phyloP scores from a whole-genome alignment of 257 asterid genomes.

The Solanum rostratum region DNA sequence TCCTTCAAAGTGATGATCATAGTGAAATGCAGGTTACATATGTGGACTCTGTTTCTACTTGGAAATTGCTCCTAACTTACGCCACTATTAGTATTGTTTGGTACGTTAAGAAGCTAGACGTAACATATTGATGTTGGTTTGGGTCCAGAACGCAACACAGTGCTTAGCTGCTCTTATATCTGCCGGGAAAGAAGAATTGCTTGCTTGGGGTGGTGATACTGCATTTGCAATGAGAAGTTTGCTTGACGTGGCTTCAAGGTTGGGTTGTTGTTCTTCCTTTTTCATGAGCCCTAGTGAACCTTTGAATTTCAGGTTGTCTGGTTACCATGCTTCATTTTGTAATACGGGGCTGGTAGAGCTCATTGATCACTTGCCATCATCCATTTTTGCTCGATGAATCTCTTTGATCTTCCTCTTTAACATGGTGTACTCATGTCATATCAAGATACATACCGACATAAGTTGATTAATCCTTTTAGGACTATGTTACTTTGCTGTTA shows the following conservation, averaged over 20 bases:
- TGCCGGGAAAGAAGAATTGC: slow-evolving; percentile 88
- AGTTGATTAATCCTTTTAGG: not conserved
- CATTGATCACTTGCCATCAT: not conserved
- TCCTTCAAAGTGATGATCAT: slow-evolving; percentile 81
- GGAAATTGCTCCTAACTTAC: not conserved
- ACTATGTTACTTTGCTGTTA: not conserved
- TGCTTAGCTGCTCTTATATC: slow-evolving; percentile 76
- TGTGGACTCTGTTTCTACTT: not conserved
- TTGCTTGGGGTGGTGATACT: slow-evolving; percentile 76
- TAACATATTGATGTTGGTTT: slow-evolving; percentile 6
- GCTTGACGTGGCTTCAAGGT: slow-evolving; percentile 98
- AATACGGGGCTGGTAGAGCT: not conserved
- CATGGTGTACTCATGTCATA: not conserved
- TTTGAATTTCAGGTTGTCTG: not conserved
- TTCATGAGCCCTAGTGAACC: not conserved
- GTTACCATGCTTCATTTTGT: not conserved
- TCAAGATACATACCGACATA: not conserved
- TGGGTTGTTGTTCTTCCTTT: slow-evolving; percentile 4
- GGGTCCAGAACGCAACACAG: slow-evolving; percentile 80
- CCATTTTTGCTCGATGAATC: not conserved
- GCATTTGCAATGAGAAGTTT: slow-evolving; percentile 79
- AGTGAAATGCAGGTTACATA: slow-evolving; percentile 83
- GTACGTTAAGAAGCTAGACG: not conserved
- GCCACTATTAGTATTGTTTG: not conserved
- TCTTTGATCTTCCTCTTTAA: not conserved